These are phyloP conservation scores for Graphium sp. DNA, from an alignment of 2,329 filamentous ascomycete genomes.

Conservation along the genomic window DNA sequence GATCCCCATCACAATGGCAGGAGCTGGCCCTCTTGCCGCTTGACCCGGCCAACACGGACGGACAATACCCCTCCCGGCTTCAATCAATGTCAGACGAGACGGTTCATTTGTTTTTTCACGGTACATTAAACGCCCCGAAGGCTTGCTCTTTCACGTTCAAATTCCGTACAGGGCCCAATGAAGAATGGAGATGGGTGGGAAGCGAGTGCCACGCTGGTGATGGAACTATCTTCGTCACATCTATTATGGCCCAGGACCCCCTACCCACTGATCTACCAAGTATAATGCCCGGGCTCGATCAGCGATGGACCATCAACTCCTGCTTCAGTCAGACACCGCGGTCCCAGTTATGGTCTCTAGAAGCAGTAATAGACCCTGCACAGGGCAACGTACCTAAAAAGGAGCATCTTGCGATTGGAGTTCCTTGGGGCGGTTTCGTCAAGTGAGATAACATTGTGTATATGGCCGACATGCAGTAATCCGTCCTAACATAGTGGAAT, in stretches of 20 bases:
- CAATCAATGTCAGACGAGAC: slow-evolving; percentile 7
- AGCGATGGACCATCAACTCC: slow-evolving; percentile 33
- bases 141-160: slow-evolving; percentile 46
- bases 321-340: slow-evolving; percentile 48
- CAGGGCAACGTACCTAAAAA: slow-evolving; percentile 39
- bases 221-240: slow-evolving; percentile 38
- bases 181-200: slow-evolving; percentile 55
- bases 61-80: slow-evolving; percentile 16
- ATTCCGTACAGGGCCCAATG: slow-evolving; percentile 34
- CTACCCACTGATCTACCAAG: slow-evolving; percentile 25
- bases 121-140: not conserved
- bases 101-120: slow-evolving; percentile 4
- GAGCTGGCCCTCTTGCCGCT: no score
- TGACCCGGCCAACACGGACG: slow-evolving; percentile 23
- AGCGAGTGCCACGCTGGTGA: slow-evolving; percentile 47
- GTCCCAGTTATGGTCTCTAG: slow-evolving; percentile 56
- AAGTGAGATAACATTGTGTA: slow-evolving; percentile 19
- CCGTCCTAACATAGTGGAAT: slow-evolving; percentile 6
- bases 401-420: slow-evolving; percentile 40
- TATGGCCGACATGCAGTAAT: no score
- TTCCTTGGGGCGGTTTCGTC: slow-evolving; percentile 38
- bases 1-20: slow-evolving; percentile 36
- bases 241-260: slow-evolving; percentile 10
- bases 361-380: slow-evolving; percentile 36
- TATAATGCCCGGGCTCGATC: slow-evolving; percentile 40